Conservation (phyloP, 73 alveolate species). For the Paramecium biaurelia region DNA sequence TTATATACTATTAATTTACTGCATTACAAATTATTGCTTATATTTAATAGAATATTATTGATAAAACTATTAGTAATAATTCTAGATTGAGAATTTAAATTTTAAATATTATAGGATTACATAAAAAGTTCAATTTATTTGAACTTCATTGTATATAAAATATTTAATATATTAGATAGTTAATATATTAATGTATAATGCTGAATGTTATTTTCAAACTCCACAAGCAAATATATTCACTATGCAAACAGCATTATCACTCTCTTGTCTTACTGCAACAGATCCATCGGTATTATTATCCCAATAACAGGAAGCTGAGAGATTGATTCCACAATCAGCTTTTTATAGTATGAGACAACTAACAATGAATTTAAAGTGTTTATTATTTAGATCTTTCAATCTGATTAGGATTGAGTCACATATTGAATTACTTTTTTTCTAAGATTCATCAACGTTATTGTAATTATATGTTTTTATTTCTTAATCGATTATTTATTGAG, state of each 20-base stretch:
- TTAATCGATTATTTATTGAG: neutral
- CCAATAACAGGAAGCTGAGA: constrained; percentile 84
- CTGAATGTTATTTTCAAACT: neutral
- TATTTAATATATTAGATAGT: neutral
- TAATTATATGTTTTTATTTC: neutral
- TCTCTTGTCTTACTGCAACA: constrained; percentile 69
- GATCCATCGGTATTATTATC: constrained; percentile 83
- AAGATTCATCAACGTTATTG: constrained; percentile 72
- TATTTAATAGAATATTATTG: no score
- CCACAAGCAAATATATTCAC: constrained; percentile 32
- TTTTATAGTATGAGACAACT: constrained; percentile 77
- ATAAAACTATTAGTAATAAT: no score
- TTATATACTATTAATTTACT: neutral
- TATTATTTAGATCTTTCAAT: constrained; percentile 66
- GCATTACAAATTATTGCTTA: no score
- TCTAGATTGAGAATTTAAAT: no score
- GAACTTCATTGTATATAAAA: neutral
- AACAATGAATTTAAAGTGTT: constrained; percentile 77
- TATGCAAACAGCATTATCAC: neutral
- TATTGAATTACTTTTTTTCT: constrained; percentile 75
- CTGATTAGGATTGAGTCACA: constrained; percentile 63
- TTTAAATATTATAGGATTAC: neutral
- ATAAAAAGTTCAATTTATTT: neutral
- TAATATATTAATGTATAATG: neutral
- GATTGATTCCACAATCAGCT: constrained; percentile 78